Percentiles rank a stretch among this genome's conserved stretches.
These are phyloP conservation scores for Plasmodium relictum DNA, from an alignment of 169 alveolate genomes.

Conservation along the genomic window DNA sequence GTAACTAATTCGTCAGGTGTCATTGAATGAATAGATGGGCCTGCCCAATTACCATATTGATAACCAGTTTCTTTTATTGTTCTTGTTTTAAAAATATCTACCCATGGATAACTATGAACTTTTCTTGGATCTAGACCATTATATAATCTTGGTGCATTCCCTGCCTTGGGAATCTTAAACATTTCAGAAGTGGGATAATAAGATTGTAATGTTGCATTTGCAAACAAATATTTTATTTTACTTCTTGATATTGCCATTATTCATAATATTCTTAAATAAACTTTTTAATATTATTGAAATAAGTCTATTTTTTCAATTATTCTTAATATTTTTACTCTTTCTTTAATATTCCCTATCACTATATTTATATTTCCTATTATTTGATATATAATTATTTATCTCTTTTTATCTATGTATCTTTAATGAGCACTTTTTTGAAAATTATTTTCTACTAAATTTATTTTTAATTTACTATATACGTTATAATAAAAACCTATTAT, in stretches of 20 bases:
- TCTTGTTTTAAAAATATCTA: conserved; percentile 78
- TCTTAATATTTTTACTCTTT: too few species aligned
- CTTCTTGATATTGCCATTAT: conserved; percentile 81
- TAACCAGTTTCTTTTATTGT: conserved; percentile 85
- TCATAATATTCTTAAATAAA: too few species aligned
- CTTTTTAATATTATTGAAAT: too few species aligned
- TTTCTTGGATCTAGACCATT: conserved; percentile 85
- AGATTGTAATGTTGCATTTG: conserved; percentile 85
- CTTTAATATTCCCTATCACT: too few species aligned
- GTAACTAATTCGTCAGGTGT: conserved; percentile 85
- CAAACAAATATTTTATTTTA: conserved; percentile 78
- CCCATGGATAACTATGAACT: conserved; percentile 83
- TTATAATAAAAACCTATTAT: background rate
- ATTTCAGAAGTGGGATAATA: conserved; percentile 87
- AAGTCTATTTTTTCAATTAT: too few species aligned
- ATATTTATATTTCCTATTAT: too few species aligned
- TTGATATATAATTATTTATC: too few species aligned
- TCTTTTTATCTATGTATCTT: too few species aligned
- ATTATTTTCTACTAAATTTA: background rate
- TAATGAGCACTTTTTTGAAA: too few species aligned
- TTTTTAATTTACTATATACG: too few species aligned
- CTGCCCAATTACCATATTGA: conserved; percentile 81
- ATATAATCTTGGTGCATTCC: conserved; percentile 81
- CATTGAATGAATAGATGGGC: conserved; percentile 86
- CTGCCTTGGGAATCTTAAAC: conserved; percentile 81